phyloP scores from a whole-genome alignment of 257 asterid genomes.

The Perilla frutescens region DNA sequence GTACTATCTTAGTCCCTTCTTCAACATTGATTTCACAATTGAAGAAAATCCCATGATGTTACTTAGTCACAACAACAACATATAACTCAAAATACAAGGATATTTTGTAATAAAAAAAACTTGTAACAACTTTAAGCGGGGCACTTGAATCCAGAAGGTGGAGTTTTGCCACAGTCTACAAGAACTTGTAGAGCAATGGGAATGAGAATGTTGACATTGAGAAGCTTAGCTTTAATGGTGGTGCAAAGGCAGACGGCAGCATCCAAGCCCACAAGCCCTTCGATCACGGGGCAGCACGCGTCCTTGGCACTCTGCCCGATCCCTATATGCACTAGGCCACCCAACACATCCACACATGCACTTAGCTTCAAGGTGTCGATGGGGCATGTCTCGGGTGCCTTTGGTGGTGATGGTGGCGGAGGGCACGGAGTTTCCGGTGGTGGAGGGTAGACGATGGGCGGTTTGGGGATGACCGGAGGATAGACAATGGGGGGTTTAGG shows the following conservation, averaged over 20 bases:
- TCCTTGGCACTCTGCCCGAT: slow-evolving; percentile 57
- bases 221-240: slow-evolving; percentile 63
- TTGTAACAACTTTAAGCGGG: slow-evolving; percentile 36
- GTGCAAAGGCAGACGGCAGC: slow-evolving; percentile 81
- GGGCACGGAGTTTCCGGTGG: slow-evolving; percentile 38
- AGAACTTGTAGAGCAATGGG: slow-evolving; percentile 73
- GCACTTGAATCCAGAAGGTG: slow-evolving; percentile 69
- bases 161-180: slow-evolving; percentile 64
- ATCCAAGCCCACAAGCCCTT: slow-evolving; percentile 49
- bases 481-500: slow-evolving; percentile 19
- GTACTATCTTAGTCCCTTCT: slow-evolving; percentile 1
- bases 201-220: slow-evolving; percentile 55
- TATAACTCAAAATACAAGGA: neutral
- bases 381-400: slow-evolving; percentile 51
- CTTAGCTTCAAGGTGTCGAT: slow-evolving; percentile 56
- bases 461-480: slow-evolving; percentile 42
- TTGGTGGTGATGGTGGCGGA: slow-evolving; percentile 37
- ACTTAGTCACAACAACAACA: neutral
- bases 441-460: slow-evolving; percentile 40
- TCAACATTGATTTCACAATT: neutral
- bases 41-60: neutral
- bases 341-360: slow-evolving; percentile 54
- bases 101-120: neutral
- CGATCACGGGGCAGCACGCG: slow-evolving; percentile 52
- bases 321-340: slow-evolving; percentile 61